Conservation (phyloP, 768 basidiomycete species). For the Asterophora lycoperdoides region DNA sequence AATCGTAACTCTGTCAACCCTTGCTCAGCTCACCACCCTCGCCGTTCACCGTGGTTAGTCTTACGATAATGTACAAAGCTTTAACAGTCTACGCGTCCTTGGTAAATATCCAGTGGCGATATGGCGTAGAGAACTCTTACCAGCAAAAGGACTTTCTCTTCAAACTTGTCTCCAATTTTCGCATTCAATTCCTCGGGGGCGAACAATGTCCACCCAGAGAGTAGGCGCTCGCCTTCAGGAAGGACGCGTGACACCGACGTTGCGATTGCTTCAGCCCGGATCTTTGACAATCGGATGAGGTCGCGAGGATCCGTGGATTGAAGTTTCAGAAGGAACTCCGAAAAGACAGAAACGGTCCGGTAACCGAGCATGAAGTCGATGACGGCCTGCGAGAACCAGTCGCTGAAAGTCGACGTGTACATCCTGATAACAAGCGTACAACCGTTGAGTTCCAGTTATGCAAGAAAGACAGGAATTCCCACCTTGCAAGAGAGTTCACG, state of each 20-base stretch:
- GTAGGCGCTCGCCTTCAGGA: slow-evolving; percentile 67
- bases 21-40: background rate
- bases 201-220: slow-evolving; percentile 91
- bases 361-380: slow-evolving; percentile 91
- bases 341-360: slow-evolving; percentile 82
- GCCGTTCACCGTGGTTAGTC: slow-evolving; percentile 26
- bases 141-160: slow-evolving; percentile 90
- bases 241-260: slow-evolving; percentile 78
- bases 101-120: background rate
- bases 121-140: slow-evolving; percentile 42
- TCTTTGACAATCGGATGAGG: slow-evolving; percentile 80
- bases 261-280: slow-evolving; percentile 90
- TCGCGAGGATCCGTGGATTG: slow-evolving; percentile 91
- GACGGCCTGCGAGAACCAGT: slow-evolving; percentile 97
- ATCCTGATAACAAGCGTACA: slow-evolving; percentile 42
- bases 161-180: slow-evolving; percentile 74
- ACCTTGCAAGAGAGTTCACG: slow-evolving; percentile 88
- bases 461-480: slow-evolving; percentile 3
- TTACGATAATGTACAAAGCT: slow-evolving; percentile 77
- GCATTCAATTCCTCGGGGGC: slow-evolving; percentile 74
- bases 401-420: slow-evolving; percentile 86
- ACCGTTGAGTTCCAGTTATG: background rate
- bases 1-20: slow-evolving; percentile 76
- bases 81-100: slow-evolving; percentile 27
- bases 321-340: slow-evolving; percentile 86